A percentile compares a stretch with the other conserved stretches of the same genome.
Conservation (phyloP, 148 eudicot species). For the Suaeda aralocaspica region DNA sequence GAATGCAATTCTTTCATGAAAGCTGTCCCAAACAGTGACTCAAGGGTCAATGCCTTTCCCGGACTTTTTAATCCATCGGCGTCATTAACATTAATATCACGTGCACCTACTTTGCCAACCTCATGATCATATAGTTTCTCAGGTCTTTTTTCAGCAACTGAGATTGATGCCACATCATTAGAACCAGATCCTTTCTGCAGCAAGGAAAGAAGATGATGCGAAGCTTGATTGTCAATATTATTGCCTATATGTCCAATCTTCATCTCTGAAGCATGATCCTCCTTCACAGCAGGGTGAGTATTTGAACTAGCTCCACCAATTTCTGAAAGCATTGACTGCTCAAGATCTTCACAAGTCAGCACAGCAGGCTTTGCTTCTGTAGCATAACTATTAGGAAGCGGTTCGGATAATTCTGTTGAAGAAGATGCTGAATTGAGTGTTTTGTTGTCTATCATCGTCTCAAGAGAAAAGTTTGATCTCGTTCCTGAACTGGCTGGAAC, state of each 20-base stretch:
- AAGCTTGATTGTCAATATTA: constrained; percentile 47
- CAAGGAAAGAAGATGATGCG: constrained; percentile 84
- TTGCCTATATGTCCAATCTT: constrained; percentile 32
- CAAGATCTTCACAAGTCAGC: constrained; percentile 98
- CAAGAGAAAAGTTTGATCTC: constrained; percentile 24
- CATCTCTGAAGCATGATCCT: constrained; percentile 24
- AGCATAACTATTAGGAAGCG: constrained; percentile 27
- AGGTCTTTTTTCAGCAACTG: constrained; percentile 29
- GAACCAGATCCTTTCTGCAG: constrained; percentile 51
- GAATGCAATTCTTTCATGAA: constrained; percentile 92
- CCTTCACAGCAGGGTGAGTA: constrained; percentile 31
- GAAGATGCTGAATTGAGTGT: constrained; percentile 30
- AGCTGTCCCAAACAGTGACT: constrained; percentile 81
- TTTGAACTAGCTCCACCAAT: constrained; percentile 39
- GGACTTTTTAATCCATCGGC: constrained; percentile 28
- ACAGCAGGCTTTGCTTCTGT: constrained; percentile 48
- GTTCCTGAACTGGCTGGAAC: constrained; percentile 26
- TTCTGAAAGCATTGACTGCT: constrained; percentile 76
- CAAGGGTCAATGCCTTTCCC: constrained; percentile 59
- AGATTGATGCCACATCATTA: constrained; percentile 17
- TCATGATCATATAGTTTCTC: constrained; percentile 22
- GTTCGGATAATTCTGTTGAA: constrained; percentile 35
- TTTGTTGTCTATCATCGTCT: constrained; percentile 22
- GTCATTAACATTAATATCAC: constrained; percentile 27
- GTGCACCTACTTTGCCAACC: constrained; percentile 21